Conservation (phyloP, 2,329 filamentous ascomycete species). For the Alternaria ethzedia region DNA sequence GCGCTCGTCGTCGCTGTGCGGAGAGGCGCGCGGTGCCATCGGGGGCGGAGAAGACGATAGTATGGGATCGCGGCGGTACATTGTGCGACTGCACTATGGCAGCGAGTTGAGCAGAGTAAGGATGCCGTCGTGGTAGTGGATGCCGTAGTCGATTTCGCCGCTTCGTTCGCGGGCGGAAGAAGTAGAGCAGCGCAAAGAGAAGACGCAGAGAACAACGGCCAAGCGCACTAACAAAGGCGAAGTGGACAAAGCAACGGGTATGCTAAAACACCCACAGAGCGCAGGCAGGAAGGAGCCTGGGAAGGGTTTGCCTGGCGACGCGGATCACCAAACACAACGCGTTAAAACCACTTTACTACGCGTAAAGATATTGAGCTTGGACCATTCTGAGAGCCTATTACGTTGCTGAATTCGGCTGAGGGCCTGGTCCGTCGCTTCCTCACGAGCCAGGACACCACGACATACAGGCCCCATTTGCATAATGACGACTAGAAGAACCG, state of each 20-base stretch:
- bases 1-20: conserved; percentile 55
- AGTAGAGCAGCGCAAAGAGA: conserved; percentile 2
- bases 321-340: conserved; percentile 22
- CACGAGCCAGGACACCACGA: conserved; percentile 3
- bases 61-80: conserved; percentile 45
- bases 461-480: conserved; percentile 5
- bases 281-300: background rate
- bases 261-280: background rate
- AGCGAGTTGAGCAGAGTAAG: background rate
- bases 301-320: conserved; percentile 11
- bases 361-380: conserved; percentile 19
- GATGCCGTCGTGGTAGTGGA: background rate
- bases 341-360: conserved; percentile 12
- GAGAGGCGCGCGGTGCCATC: conserved; percentile 13
- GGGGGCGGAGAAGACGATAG: conserved; percentile 40
- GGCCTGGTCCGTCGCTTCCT: background rate
- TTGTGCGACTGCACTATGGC: conserved; percentile 19
- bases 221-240: conserved; percentile 20
- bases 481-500: conserved; percentile 75
- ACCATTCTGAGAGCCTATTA: conserved; percentile 17
- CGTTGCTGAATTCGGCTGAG: conserved; percentile 18
- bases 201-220: conserved; percentile 5
- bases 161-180: background rate
- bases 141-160: conserved; percentile 2
- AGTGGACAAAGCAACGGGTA: conserved; percentile 21